Conservation (phyloP, 129 eudicot species). For the Flaveria linearis region DNA sequence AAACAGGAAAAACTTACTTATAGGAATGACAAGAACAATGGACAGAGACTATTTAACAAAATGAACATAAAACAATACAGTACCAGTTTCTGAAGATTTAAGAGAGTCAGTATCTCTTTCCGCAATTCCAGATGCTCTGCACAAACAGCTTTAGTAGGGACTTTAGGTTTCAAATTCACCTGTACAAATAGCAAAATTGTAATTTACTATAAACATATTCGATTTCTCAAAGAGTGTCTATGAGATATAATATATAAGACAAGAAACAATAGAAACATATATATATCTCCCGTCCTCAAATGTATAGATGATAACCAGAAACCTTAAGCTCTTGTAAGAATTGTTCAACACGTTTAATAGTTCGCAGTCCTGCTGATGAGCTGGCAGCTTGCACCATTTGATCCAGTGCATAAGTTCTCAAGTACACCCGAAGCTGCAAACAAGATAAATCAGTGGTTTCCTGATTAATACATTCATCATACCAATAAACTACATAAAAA, state of each 20-base stretch:
- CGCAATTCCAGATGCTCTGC: slow-evolving; percentile 96
- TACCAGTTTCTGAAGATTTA: slow-evolving; percentile 92
- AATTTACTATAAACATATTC: neutral
- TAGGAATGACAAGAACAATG: slow-evolving; percentile 6
- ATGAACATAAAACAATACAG: slow-evolving; percentile 4
- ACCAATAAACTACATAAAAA: too few relatives aligned
- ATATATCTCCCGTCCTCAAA: neutral
- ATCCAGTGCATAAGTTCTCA: slow-evolving; percentile 84
- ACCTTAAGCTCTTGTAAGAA: slow-evolving; percentile 98
- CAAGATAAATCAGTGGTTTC: slow-evolving; percentile 25
- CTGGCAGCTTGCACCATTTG: slow-evolving; percentile 99
- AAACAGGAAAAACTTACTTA: neutral
- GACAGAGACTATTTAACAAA: neutral
- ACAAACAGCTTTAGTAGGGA: slow-evolving; percentile 94
- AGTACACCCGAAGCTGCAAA: slow-evolving; percentile 85
- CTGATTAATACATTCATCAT: neutral
- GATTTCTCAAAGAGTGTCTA: neutral
- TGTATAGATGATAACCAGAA: slow-evolving; percentile 33
- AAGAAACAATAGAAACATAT: neutral
- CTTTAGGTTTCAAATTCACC: slow-evolving; percentile 97
- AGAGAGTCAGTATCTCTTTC: slow-evolving; percentile 80
- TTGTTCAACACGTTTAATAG: slow-evolving; percentile 95
- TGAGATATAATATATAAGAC: neutral
- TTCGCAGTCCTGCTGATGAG: slow-evolving; percentile 92
- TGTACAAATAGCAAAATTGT: slow-evolving; percentile 30